Percentiles rank a stretch among this genome's conserved stretches.
phyloP scores from a whole-genome alignment of 2,329 filamentous ascomycete species.

The Scytalidium lignicola region DNA sequence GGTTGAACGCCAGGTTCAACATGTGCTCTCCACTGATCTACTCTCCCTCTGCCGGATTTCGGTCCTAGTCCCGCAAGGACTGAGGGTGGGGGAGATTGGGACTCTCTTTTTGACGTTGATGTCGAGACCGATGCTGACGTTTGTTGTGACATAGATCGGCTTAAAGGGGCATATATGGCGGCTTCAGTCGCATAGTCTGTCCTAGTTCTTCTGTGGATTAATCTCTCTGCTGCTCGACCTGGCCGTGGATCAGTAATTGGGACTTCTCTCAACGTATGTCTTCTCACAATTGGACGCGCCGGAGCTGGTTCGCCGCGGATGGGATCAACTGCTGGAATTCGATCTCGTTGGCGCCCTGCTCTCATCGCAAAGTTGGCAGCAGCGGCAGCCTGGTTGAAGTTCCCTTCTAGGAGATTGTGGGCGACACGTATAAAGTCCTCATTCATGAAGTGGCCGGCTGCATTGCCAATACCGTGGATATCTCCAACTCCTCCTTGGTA shows the following conservation, averaged over 20 bases:
- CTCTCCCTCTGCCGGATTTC: conserved; percentile 13
- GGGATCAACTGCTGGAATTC: neutral
- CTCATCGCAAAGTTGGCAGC: conserved; percentile 27
- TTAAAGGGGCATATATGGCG: conserved; percentile 18
- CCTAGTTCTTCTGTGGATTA: conserved; percentile 19
- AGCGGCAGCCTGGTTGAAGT: conserved; percentile 25
- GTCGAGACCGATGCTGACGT: conserved; percentile 1
- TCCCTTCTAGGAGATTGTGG: conserved; percentile 27
- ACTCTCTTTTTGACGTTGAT: neutral
- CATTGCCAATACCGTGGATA: conserved; percentile 42
- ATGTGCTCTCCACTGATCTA: conserved; percentile 25
- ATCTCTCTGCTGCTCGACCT: conserved; percentile 14
- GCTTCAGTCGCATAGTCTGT: conserved; percentile 22
- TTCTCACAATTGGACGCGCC: conserved; percentile 17
- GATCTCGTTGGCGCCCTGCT: conserved; percentile 7
- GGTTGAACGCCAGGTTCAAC: conserved; percentile 22
- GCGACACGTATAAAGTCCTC: conserved; percentile 47
- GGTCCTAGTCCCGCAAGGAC: conserved; percentile 24
- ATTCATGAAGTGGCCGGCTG: conserved; percentile 54
- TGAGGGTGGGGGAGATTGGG: conserved; percentile 7
- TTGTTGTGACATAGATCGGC: conserved; percentile 3
- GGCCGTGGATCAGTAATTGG: conserved; percentile 13
- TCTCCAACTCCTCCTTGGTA: conserved; percentile 41
- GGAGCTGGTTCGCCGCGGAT: conserved; percentile 1
- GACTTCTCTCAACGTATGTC: conserved; percentile 21